These are phyloP conservation scores for Globisporangium rhizosaccharum DNA, from an alignment of 352 stramenopile genomes.

Conservation along the genomic window DNA sequence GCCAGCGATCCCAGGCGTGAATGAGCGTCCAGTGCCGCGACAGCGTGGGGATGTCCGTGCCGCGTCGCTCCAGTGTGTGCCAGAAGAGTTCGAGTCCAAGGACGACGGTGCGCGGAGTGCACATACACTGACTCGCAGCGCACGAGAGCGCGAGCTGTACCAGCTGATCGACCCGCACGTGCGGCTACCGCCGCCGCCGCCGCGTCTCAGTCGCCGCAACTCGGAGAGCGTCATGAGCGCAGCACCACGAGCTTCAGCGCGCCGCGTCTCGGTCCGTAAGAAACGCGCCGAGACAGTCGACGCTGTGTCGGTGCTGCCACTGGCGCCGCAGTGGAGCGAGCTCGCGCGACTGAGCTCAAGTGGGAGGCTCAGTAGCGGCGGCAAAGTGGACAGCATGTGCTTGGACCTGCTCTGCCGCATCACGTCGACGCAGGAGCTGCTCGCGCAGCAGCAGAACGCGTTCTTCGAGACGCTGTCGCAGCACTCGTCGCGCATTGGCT, in stretches of 20 bases:
- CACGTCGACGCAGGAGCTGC: constrained; percentile 58
- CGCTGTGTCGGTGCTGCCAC: background rate
- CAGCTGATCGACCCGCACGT: constrained; percentile 29
- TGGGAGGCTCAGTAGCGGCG: background rate
- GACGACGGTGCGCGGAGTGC: constrained; percentile 17
- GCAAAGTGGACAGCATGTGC: constrained; percentile 6
- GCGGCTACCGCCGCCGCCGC: constrained; percentile 7
- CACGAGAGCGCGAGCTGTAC: constrained; percentile 14
- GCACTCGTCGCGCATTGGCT: constrained; percentile 44
- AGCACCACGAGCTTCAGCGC: background rate
- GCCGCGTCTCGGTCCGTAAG: background rate
- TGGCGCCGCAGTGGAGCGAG: too few relatives aligned
- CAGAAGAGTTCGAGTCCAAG: constrained; percentile 40
- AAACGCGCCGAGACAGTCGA: background rate
- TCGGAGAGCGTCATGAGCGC: constrained; percentile 7
- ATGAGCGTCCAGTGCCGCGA: background rate
- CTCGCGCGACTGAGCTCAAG: too few relatives aligned
- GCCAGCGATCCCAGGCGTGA: constrained; percentile 1
- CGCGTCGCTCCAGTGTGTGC: constrained; percentile 37
- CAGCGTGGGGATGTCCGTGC: constrained; percentile 20
- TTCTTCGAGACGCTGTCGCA: constrained; percentile 37
- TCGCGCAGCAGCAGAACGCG: constrained; percentile 44
- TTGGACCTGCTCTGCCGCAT: constrained; percentile 58
- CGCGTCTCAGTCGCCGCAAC: background rate
- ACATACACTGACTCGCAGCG: constrained; percentile 2